Percentiles rank a stretch among this genome's conserved stretches.
phyloP scores from a whole-genome alignment of 140 eudicot genomes.

The Flaveria floridana region DNA sequence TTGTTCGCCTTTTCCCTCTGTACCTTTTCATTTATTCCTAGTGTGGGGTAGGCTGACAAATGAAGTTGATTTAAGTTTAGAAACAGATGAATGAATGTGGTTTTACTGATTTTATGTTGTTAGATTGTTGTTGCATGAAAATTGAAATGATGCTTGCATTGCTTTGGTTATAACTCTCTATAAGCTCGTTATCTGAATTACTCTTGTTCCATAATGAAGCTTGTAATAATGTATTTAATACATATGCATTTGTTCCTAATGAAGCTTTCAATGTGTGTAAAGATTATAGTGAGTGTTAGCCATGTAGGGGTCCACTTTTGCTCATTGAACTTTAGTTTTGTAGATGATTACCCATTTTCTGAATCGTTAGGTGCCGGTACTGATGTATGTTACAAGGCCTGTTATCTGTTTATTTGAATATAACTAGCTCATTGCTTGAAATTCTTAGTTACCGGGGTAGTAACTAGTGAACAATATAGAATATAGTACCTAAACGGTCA shows the following conservation, averaged over 20 bases:
- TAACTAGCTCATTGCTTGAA: neutral
- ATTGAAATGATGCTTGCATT: slow-evolving; percentile 5
- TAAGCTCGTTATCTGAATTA: neutral
- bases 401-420: neutral
- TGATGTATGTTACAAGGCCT: neutral
- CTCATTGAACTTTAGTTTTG: neutral
- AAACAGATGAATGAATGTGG: slow-evolving; percentile 8
- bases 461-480: neutral
- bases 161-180: neutral
- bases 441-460: neutral
- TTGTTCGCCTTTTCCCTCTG: neutral
- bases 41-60: neutral
- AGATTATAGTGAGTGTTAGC: neutral
- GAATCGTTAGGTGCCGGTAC: neutral
- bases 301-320: neutral
- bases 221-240: neutral
- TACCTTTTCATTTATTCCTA: neutral
- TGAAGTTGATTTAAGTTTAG: neutral
- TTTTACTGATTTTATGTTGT: slow-evolving; percentile 9
- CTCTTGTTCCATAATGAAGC: neutral
- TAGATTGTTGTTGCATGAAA: neutral
- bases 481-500: neutral
- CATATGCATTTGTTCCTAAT: neutral
- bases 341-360: neutral
- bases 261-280: slow-evolving; percentile 3